Evolutionary conservation across 2,329 filamentous ascomycete genomes (phyloP).

Genomic region (Aspergillus versicolor): DNA sequence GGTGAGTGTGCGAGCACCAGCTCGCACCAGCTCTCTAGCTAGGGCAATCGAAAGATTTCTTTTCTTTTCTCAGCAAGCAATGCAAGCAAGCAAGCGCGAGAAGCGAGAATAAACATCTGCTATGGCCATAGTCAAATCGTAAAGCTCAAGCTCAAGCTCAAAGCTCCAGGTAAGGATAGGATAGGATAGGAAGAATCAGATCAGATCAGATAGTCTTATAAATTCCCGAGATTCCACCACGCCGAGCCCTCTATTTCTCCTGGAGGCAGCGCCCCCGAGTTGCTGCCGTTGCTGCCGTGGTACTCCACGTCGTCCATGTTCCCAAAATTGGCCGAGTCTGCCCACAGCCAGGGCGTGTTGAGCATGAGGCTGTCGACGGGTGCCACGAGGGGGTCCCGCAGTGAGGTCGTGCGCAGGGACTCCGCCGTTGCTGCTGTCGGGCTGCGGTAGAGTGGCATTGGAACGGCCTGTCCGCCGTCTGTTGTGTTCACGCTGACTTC

Average conservation of each 20-base stretch:
- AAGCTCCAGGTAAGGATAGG: neutral
- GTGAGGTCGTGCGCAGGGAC: neutral
- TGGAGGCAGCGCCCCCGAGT: too few relatives aligned
- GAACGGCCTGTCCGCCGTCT: slow-evolving; percentile 52
- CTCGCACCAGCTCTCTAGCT: too few relatives aligned
- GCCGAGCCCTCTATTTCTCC: slow-evolving; percentile 34
- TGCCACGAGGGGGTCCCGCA: slow-evolving; percentile 29
- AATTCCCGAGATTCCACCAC: slow-evolving; percentile 38
- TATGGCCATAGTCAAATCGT: too few relatives aligned
- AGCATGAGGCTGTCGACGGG: slow-evolving; percentile 36
- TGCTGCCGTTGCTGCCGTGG: neutral
- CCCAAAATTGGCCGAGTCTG: slow-evolving; percentile 31
- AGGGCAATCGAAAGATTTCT: too few relatives aligned
- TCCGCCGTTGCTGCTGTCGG: slow-evolving; percentile 6
- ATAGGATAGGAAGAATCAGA: neutral
- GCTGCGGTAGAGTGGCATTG: slow-evolving; percentile 32
- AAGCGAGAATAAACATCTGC: too few relatives aligned
- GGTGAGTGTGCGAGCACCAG: too few relatives aligned
- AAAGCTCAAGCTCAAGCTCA: too few relatives aligned
- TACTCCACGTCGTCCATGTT: slow-evolving; percentile 33
- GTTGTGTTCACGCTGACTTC: slow-evolving; percentile 54
- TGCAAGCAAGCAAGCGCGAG: too few relatives aligned
- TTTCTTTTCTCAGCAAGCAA: too few relatives aligned
- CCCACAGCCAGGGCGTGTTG: slow-evolving; percentile 38
- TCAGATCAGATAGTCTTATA: slow-evolving; percentile 10